phyloP scores from a whole-genome alignment of 1,284 basidiomycete genomes.

The Papiliotrema fonsecae region DNA sequence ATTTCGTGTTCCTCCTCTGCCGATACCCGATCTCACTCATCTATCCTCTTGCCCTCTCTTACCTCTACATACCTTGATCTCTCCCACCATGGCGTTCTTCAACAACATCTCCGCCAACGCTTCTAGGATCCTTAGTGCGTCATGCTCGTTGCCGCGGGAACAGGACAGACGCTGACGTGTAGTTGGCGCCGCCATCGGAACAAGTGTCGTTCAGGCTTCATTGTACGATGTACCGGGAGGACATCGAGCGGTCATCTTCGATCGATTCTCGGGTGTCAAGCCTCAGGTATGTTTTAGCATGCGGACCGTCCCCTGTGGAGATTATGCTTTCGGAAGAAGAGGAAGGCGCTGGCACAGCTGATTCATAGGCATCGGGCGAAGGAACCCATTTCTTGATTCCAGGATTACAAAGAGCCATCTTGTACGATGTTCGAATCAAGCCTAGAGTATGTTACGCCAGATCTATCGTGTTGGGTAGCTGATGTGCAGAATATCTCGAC shows the following conservation, averaged over 20 bases:
- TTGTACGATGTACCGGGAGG: slow-evolving; percentile 88
- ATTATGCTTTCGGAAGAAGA: no score
- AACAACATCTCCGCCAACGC: slow-evolving; percentile 5
- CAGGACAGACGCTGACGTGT: not conserved
- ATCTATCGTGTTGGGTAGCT: slow-evolving; percentile 1
- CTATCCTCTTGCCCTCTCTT: not conserved
- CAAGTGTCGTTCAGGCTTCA: slow-evolving; percentile 65
- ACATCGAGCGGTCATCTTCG: slow-evolving; percentile 95
- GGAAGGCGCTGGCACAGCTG: not conserved
- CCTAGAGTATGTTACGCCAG: slow-evolving; percentile 62
- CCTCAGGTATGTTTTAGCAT: slow-evolving; percentile 57
- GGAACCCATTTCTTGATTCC: slow-evolving; percentile 98
- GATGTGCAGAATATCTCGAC: slow-evolving; percentile 82
- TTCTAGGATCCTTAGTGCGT: slow-evolving; percentile 5
- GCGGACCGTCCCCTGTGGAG: not conserved
- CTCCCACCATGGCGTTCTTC: not conserved
- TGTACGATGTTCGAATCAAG: slow-evolving; percentile 97
- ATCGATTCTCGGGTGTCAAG: slow-evolving; percentile 91
- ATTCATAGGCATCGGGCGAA: slow-evolving; percentile 68
- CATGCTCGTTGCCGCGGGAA: not conserved
- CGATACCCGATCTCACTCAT: not conserved
- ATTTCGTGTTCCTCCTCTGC: not conserved
- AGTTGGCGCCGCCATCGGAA: slow-evolving; percentile 73
- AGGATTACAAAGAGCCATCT: slow-evolving; percentile 90
- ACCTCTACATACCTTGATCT: not conserved